Evolutionary conservation across 202 grass and related monocot species (phyloP).

Genomic region (Miscanthus sacchariflorus): DNA sequence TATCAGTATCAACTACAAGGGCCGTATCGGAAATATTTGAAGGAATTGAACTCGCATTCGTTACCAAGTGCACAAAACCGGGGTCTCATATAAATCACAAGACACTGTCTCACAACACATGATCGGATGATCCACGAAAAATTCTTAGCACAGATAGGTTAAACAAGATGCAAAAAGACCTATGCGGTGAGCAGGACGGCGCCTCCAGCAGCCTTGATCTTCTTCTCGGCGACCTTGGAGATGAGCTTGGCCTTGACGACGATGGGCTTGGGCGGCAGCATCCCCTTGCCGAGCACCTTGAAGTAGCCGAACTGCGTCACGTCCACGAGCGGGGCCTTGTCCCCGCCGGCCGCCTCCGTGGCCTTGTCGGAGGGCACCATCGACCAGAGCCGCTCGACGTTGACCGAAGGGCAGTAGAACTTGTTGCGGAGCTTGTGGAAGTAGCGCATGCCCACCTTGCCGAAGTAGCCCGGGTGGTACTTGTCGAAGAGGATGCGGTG

Average conservation of each 20-base stretch:
- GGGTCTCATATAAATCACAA: too few species aligned
- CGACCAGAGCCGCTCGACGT: slow-evolving; percentile 78
- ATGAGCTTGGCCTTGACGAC: slow-evolving; percentile 95
- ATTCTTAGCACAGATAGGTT: too few species aligned
- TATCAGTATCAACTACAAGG: too few species aligned
- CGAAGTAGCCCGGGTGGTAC: slow-evolving; percentile 81
- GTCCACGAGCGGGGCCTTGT: slow-evolving; percentile 77
- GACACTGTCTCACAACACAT: too few species aligned
- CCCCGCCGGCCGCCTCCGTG: slow-evolving; percentile 42
- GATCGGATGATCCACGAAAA: too few species aligned
- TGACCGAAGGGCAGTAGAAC: slow-evolving; percentile 70
- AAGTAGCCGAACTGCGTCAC: slow-evolving; percentile 93
- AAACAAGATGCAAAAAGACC: not conserved
- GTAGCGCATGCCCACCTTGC: slow-evolving; percentile 91
- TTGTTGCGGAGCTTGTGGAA: slow-evolving; percentile 85
- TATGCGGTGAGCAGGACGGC: slow-evolving; percentile 84
- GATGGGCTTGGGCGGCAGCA: slow-evolving; percentile 71
- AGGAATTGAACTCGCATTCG: too few species aligned
- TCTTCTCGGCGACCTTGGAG: slow-evolving; percentile 97
- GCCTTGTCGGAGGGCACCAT: slow-evolving; percentile 65
- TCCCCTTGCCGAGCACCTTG: slow-evolving; percentile 92
- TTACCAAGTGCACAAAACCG: too few species aligned
- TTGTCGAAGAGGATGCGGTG: slow-evolving; percentile 93
- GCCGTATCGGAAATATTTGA: too few species aligned
- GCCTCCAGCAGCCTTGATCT: slow-evolving; percentile 93